Base-by-base conservation (phyloP, 805 yeast species). In the Lachancea meyersii region DNA sequence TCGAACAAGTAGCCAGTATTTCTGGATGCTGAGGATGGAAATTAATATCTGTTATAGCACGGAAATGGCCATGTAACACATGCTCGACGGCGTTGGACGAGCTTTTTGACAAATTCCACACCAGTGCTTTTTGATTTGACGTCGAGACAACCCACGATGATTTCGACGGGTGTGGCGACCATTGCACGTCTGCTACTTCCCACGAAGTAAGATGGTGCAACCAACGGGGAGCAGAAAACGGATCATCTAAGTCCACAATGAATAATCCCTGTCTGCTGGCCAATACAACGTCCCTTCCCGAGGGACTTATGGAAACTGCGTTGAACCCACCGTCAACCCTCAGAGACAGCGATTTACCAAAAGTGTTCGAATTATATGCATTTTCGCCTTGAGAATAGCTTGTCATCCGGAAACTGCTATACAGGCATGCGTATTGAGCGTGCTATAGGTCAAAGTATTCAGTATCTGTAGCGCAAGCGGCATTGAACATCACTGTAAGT, bases 101-200 rank as follows among this genome's bases (percentile, higher is more conserved):
- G 19, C 65, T 61, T 49, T 91, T 67, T 1, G 85, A 79, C 47
- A 93, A 64, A 63, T 93, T 91, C 98, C 98, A 93, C 4, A 93
- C 77, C 57, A 93, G 71, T 1, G 96, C 97, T 65, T 91, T 91
- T 58, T 91, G 98, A 61, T 91, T 93, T 1, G 95, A 83, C 0
- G 97, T 87, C 0, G 96, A 86, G 1, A 91, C 82, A 33, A 93
- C 86, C 95, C 97, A 89, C 5, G 82, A 72, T 1, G 95, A 91
- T 50, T 85, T 86, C 1, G 80, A 73, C 5, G 75, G 70, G 58
- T 93, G 97, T 0, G 97, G 96, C 2, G 94, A 86, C 97, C 98
- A 93, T 62, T 93, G 97, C 1, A 91, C 97, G 60, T 91, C 97
- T 0, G 98, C 96, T 3, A 93, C 98, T 61, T 93, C 97, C 97